A percentile compares a stretch with the other conserved stretches of the same genome.
phyloP scores from a whole-genome alignment of 768 basidiomycete genomes.

The Boletus sp. region DNA sequence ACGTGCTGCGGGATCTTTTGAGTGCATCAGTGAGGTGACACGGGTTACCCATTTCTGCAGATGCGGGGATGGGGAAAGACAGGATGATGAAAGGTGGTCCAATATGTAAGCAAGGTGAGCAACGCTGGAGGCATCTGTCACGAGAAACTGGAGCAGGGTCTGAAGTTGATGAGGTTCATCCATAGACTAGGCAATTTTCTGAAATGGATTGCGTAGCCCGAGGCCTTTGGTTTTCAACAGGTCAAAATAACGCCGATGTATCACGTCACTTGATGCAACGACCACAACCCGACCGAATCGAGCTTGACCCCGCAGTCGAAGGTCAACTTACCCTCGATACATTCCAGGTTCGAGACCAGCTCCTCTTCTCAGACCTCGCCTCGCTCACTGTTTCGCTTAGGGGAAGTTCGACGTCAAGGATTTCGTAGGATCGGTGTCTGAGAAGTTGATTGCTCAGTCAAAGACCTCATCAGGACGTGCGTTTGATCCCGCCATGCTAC shows the following conservation, averaged over 20 bases:
- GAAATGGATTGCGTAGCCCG: too few relatives aligned
- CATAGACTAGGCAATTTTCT: conserved; percentile 30
- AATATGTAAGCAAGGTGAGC: conserved; percentile 60
- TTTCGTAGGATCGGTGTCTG: conserved; percentile 81
- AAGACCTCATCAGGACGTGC: conserved; percentile 79
- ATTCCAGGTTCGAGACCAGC: conserved; percentile 47
- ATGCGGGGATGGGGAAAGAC: conserved; percentile 61
- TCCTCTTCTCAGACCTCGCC: not conserved
- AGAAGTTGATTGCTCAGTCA: conserved; percentile 84
- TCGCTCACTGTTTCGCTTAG: conserved; percentile 36
- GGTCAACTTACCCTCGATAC: conserved; percentile 51
- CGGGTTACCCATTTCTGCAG: conserved; percentile 75
- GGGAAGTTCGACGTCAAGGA: conserved; percentile 92
- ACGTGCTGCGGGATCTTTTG: conserved; percentile 71
- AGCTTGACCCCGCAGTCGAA: conserved; percentile 53
- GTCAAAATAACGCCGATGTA: conserved; percentile 25
- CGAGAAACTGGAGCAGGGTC: conserved; percentile 64
- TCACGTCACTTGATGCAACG: conserved; percentile 1
- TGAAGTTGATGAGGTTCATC: conserved; percentile 55
- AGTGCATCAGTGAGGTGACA: conserved; percentile 70
- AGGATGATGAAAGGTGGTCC: conserved; percentile 49
- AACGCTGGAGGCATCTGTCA: conserved; percentile 62
- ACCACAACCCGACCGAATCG: conserved; percentile 23
- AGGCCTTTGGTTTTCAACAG: conserved; percentile 30
- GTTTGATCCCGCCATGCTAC: conserved; percentile 34